Evolutionary conservation across 1,139 yeast genomes (phyloP), one percentile per base, ranked within the genome.

Genomic region (Pichia sp.): DNA sequence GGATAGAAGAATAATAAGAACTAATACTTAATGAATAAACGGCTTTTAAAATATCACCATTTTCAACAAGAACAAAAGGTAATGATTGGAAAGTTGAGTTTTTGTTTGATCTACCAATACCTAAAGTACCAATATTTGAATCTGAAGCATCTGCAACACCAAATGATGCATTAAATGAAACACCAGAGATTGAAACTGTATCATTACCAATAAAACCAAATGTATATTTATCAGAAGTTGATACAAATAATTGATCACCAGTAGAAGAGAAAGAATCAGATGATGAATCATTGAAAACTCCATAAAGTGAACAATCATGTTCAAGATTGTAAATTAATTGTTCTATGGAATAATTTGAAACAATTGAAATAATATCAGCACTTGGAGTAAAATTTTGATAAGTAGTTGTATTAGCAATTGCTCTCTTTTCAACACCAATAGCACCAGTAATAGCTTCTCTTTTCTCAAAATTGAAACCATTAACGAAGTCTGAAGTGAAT

Each of bases 141-240:
- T 70, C 70, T 6, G 81, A 63, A 30, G 57, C 54, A 52, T 72
- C 70, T 16, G 80, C 82, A 25, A 78, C 72, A 4, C 80, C 87
- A 54, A 80, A 71, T 12, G 75, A 68, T 48, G 77, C 66, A 47
- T 66, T 59, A 10, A 81, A 66, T 30, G 62, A 57, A 4, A 68
- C 64, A 29, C 63, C 65, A 41, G 69, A 66, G 37, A 79, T 54
- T 6, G 55, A 51, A 33, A 78, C 61, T 32, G 62, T 57, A 55
- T 82, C 90, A 43, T 65, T 45, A 30, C 52, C 54, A 10, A 47
- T 27, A 6, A 34, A 8, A 30, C 54, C 54, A 27, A 35, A 26
- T 5, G 57, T 51, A 7, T 87, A 86, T 52, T 59, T 67, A 30
- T 84, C 69, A 9, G 62, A 60, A 58, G 83, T 92, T 31, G 82